These are phyloP conservation scores for Vanrija humicola DNA, from an alignment of 1,284 basidiomycete species.

Conservation along the genomic window DNA sequence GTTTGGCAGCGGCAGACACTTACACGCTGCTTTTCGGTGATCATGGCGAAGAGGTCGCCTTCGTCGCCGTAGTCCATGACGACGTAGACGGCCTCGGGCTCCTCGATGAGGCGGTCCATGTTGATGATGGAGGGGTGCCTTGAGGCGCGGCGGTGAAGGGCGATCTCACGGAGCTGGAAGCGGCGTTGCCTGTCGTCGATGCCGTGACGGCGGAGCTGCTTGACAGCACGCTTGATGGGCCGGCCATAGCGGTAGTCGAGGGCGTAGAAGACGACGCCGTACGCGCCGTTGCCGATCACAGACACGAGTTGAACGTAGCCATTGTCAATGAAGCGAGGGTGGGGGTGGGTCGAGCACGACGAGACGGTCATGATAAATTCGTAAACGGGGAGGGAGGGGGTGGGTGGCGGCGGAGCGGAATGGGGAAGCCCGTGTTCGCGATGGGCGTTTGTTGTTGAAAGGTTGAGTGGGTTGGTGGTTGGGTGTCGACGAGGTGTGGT, in stretches of 20 bases:
- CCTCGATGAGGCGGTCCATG: slow-evolving; percentile 80
- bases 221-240: slow-evolving; percentile 69
- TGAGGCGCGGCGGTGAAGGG: slow-evolving; percentile 60
- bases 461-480: neutral
- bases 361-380: slow-evolving; percentile 7
- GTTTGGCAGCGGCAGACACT: too few relatives aligned
- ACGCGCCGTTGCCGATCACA: slow-evolving; percentile 89
- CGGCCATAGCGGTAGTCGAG: slow-evolving; percentile 58
- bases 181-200: slow-evolving; percentile 67
- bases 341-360: slow-evolving; percentile 11
- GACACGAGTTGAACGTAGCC: slow-evolving; percentile 79
- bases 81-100: slow-evolving; percentile 57
- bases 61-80: slow-evolving; percentile 70
- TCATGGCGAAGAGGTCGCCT: slow-evolving; percentile 84
- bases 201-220: slow-evolving; percentile 64
- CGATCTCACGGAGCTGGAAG: slow-evolving; percentile 73
- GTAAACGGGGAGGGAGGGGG: neutral
- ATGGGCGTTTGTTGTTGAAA: neutral
- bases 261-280: slow-evolving; percentile 91
- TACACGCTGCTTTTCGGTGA: slow-evolving; percentile 55
- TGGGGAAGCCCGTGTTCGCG: neutral
- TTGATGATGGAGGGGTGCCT: slow-evolving; percentile 76
- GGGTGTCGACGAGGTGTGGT: neutral
- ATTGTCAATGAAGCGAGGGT: slow-evolving; percentile 60
- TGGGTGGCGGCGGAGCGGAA: neutral